A percentile compares a stretch with the other conserved stretches of the same genome.
phyloP scores from a whole-genome alignment of 805 yeast species.

The Zygoascus biomembranicola region DNA sequence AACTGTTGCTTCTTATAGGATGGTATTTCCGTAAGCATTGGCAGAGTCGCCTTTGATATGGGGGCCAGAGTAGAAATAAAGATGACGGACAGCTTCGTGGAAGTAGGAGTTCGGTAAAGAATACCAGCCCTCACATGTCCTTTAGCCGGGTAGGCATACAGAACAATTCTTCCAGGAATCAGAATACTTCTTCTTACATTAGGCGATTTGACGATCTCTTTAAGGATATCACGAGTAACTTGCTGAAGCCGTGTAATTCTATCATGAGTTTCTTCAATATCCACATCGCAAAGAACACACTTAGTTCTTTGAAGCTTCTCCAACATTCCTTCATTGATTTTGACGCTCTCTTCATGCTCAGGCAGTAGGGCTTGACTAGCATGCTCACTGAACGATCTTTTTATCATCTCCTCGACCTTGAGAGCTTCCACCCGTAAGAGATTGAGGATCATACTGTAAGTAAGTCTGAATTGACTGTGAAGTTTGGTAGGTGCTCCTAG shows the following conservation, averaged over 20 bases:
- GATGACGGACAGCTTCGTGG: neutral
- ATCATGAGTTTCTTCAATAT: conserved; percentile 39
- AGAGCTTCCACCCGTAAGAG: conserved; percentile 86
- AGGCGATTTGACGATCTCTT: conserved; percentile 40
- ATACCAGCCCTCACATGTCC: neutral
- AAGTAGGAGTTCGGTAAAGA: neutral
- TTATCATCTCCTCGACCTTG: conserved; percentile 97
- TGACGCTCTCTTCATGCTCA: conserved; percentile 66
- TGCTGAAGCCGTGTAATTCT: conserved; percentile 17
- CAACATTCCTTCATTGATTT: conserved; percentile 43
- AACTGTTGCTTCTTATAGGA: neutral
- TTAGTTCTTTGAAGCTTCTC: conserved; percentile 28
- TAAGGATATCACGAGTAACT: conserved; percentile 39
- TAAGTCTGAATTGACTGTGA: conserved; percentile 84
- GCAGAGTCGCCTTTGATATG: neutral
- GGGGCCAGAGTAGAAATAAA: neutral
- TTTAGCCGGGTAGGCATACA: neutral
- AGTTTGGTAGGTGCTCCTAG: conserved; percentile 87
- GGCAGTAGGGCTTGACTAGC: conserved; percentile 78
- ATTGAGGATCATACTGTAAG: conserved; percentile 92
- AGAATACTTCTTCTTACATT: conserved; percentile 39
- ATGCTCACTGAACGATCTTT: conserved; percentile 90
- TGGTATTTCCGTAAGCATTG: neutral
- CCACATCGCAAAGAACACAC: conserved; percentile 33
- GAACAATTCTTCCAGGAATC: conserved; percentile 45